Conservation (phyloP, 73 alveolate genomes). For the Tetrahymena malaccensis region DNA sequence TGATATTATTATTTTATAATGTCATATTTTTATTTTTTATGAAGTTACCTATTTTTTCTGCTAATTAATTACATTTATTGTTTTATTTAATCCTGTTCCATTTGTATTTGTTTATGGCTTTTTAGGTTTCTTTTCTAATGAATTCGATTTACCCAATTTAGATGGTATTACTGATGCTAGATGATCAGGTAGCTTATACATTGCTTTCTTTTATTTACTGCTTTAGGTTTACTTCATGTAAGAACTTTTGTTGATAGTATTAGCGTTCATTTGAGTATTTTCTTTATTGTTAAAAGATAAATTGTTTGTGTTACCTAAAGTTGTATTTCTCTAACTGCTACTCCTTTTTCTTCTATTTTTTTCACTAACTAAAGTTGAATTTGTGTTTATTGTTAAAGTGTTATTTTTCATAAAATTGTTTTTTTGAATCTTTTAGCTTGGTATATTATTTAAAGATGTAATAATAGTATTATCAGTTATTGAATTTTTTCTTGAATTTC, state of each 20-base stretch:
- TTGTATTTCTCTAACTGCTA: not conserved
- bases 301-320: not conserved
- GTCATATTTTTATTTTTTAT: not conserved
- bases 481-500: not conserved
- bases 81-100: not conserved
- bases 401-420: not conserved
- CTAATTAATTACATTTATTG: not conserved
- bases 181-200: not conserved
- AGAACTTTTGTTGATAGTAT: not conserved
- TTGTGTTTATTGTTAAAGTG: not conserved
- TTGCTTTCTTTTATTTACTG: not conserved
- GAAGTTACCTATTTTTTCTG: not conserved
- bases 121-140: not conserved
- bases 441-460: not conserved
- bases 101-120: not conserved
- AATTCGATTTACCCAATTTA: not conserved
- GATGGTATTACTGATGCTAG: not conserved
- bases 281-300: not conserved
- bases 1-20: no score
- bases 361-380: not conserved
- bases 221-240: not conserved
- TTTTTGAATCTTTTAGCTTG: not conserved
- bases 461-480: not conserved
- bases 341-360: not conserved
- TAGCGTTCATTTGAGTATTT: not conserved